phyloP scores from a whole-genome alignment of 1,139 yeast genomes.

The Sugiyamaella neomexicana region DNA sequence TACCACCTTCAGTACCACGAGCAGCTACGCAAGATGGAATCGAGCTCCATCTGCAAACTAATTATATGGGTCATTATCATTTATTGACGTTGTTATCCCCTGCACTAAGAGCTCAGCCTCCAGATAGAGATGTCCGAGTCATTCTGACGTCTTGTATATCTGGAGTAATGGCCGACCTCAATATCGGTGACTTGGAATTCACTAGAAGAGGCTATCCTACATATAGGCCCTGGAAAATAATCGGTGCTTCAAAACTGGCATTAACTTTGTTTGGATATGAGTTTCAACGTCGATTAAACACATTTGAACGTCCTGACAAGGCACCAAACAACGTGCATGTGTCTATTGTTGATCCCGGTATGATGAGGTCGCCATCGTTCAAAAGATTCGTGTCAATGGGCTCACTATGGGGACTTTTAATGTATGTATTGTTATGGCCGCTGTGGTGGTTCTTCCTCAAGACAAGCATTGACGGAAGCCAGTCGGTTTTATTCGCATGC shows the following conservation, averaged over 20 bases:
- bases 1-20: constrained; percentile 65
- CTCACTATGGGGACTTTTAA: constrained; percentile 62
- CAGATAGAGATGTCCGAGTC: constrained; percentile 89
- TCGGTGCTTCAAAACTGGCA: constrained; percentile 79
- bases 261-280: constrained; percentile 73
- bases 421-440: constrained; percentile 73
- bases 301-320: constrained; percentile 61
- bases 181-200: constrained; percentile 68
- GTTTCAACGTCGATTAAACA: constrained; percentile 62
- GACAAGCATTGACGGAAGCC: constrained; percentile 75
- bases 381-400: constrained; percentile 81
- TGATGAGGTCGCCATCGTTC: constrained; percentile 84
- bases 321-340: constrained; percentile 68
- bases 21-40: constrained; percentile 74
- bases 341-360: constrained; percentile 86
- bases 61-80: constrained; percentile 80
- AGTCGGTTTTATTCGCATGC: constrained; percentile 67
- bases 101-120: constrained; percentile 80
- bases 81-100: constrained; percentile 77
- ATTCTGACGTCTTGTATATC: constrained; percentile 73
- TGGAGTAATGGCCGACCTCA: constrained; percentile 69
- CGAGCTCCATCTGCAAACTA: constrained; percentile 79
- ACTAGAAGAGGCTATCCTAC: constrained; percentile 59
- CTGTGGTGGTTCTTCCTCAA: constrained; percentile 79
- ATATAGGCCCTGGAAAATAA: constrained; percentile 67